These are phyloP conservation scores for Dipteronia sinensis DNA, from an alignment of 345 rosid species.

Conservation along the genomic window DNA sequence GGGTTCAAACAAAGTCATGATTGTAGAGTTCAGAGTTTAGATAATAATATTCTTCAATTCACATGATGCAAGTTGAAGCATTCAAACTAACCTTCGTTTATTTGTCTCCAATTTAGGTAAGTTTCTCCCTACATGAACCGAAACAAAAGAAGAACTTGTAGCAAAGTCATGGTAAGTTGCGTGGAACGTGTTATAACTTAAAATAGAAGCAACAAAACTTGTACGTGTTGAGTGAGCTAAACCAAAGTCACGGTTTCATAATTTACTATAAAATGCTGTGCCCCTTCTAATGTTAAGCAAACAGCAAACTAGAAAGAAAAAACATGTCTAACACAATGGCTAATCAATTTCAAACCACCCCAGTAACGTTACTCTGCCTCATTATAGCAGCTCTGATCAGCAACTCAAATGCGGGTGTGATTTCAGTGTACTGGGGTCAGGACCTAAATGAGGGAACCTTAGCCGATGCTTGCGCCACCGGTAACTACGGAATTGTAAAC, in stretches of 20 bases:
- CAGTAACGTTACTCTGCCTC: neutral
- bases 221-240: neutral
- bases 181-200: no score
- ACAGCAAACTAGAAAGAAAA: no score
- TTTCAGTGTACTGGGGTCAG: slow-evolving; percentile 27
- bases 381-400: neutral
- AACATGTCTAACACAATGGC: neutral
- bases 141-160: no score
- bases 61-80: no score
- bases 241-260: neutral
- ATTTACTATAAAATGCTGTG: neutral
- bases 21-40: no score
- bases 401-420: slow-evolving; percentile 7
- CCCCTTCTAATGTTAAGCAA: neutral
- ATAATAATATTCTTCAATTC: no score
- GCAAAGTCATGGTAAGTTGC: no score
- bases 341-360: neutral
- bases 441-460: slow-evolving; percentile 13
- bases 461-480: slow-evolving; percentile 21
- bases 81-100: no score
- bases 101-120: no score
- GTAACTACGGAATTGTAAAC: slow-evolving; percentile 16
- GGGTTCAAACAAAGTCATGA: no score
- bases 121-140: no score
- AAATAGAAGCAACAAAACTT: neutral